Conservation (phyloP, 2,329 filamentous ascomycete species). For the Ophiocordyceps unilateralis region DNA sequence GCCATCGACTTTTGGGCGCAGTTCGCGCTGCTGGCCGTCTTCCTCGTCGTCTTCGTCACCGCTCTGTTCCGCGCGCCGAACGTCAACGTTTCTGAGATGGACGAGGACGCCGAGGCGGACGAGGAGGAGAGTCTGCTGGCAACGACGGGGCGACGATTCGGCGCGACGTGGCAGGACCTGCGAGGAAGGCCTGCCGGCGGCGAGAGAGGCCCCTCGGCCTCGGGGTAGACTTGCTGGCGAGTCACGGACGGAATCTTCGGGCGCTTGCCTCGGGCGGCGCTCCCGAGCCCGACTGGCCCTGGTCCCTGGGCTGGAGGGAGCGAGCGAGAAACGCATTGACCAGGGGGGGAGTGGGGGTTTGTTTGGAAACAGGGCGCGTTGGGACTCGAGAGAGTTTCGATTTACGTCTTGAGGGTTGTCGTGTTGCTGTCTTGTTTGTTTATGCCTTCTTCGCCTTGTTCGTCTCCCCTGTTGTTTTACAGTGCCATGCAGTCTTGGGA, state of each 20-base stretch:
- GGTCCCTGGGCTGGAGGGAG: background rate
- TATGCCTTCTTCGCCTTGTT: background rate
- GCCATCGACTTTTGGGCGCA: conserved; percentile 92
- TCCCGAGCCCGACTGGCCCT: background rate
- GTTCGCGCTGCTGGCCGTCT: conserved; percentile 74
- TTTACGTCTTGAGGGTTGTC: background rate
- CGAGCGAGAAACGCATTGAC: no score
- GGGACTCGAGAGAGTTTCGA: background rate
- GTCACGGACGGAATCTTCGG: no score
- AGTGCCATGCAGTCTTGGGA: background rate
- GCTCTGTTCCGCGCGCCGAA: conserved; percentile 66
- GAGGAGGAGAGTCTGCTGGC: conserved; percentile 88
- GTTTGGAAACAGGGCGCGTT: background rate
- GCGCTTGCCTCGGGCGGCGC: background rate
- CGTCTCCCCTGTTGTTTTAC: background rate
- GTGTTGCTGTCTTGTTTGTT: background rate
- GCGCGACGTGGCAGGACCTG: conserved; percentile 79
- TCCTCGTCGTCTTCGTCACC: conserved; percentile 64
- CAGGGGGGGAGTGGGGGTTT: no score
- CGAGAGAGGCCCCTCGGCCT: conserved; percentile 1
- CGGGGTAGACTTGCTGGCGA: no score
- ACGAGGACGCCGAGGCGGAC: conserved; percentile 77
- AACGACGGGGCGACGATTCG: conserved; percentile 64
- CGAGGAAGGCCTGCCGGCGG: conserved; percentile 29
- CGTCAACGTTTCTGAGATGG: conserved; percentile 58